A percentile compares a stretch with the other conserved stretches of the same genome.
Conservation (phyloP, 805 yeast species). For the Scheffersomyces stipitis region DNA sequence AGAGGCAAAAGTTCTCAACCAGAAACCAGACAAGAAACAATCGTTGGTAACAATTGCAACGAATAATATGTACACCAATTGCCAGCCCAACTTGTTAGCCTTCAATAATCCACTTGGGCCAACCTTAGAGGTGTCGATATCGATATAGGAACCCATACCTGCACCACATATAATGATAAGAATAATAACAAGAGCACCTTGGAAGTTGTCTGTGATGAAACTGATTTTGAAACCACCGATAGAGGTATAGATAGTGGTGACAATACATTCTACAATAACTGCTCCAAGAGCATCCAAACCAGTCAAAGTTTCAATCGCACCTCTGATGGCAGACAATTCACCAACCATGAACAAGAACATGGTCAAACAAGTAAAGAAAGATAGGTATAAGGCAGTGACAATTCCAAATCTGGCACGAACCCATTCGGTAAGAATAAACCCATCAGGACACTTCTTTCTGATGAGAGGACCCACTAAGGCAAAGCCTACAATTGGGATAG, state of each 20-base stretch:
- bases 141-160: slow-evolving; percentile 74
- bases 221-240: slow-evolving; percentile 89
- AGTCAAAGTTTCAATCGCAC: slow-evolving; percentile 74
- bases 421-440: slow-evolving; percentile 93
- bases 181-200: slow-evolving; percentile 70
- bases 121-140: slow-evolving; percentile 62
- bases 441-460: slow-evolving; percentile 78
- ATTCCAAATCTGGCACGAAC: slow-evolving; percentile 79
- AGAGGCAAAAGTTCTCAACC: slow-evolving; percentile 94
- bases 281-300: slow-evolving; percentile 78
- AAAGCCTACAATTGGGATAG: slow-evolving; percentile 83
- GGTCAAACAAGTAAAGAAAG: slow-evolving; percentile 80
- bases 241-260: slow-evolving; percentile 83
- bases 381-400: slow-evolving; percentile 68
- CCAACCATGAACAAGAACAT: slow-evolving; percentile 85
- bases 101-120: slow-evolving; percentile 65
- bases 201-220: slow-evolving; percentile 82
- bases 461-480: slow-evolving; percentile 80
- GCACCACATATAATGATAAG: slow-evolving; percentile 68
- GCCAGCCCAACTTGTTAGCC: slow-evolving; percentile 81
- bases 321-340: slow-evolving; percentile 78
- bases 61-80: slow-evolving; percentile 75
- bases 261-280: slow-evolving; percentile 80
- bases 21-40: slow-evolving; percentile 86
- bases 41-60: slow-evolving; percentile 90